Conservation (phyloP, 2,329 filamentous ascomycete species). For the Pleomassaria siparia region DNA sequence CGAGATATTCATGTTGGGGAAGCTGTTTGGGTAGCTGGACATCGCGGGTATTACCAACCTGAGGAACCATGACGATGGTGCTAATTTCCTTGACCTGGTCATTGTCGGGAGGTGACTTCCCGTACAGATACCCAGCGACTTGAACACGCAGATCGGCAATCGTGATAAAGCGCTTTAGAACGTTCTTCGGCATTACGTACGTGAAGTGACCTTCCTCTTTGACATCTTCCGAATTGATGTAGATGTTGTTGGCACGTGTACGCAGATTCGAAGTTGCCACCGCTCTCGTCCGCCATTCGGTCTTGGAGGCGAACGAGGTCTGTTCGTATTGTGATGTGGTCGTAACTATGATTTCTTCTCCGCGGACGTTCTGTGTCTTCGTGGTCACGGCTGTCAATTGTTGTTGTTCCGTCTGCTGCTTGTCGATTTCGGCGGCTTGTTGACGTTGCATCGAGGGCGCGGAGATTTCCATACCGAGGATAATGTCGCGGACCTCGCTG, state of each 20-base stretch:
- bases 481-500: constrained; percentile 97
- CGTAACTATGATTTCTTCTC: constrained; percentile 96
- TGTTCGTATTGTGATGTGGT: constrained; percentile 98
- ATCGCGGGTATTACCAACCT: constrained; percentile 90
- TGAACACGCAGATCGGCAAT: constrained; percentile 96
- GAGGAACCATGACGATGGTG: constrained; percentile 96
- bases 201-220: constrained; percentile 85
- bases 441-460: constrained; percentile 97
- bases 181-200: constrained; percentile 99
- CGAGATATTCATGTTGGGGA: constrained; percentile 88
- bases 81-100: constrained; percentile 96
- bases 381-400: constrained; percentile 97
- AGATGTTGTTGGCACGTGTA: constrained; percentile 95
- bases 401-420: constrained; percentile 95
- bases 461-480: constrained; percentile 98
- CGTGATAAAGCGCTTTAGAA: constrained; percentile 96
- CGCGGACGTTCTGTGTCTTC: constrained; percentile 95
- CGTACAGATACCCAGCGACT: constrained; percentile 94
- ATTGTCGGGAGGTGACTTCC: constrained; percentile 88
- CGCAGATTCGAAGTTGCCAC: constrained; percentile 96
- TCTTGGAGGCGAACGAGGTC: constrained; percentile 97
- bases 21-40: constrained; percentile 88
- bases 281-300: constrained; percentile 94
- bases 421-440: constrained; percentile 97
- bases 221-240: constrained; percentile 94